phyloP scores from a whole-genome alignment of 129 eudicot species.

The sunflower (Helianthus annuus) region DNA sequence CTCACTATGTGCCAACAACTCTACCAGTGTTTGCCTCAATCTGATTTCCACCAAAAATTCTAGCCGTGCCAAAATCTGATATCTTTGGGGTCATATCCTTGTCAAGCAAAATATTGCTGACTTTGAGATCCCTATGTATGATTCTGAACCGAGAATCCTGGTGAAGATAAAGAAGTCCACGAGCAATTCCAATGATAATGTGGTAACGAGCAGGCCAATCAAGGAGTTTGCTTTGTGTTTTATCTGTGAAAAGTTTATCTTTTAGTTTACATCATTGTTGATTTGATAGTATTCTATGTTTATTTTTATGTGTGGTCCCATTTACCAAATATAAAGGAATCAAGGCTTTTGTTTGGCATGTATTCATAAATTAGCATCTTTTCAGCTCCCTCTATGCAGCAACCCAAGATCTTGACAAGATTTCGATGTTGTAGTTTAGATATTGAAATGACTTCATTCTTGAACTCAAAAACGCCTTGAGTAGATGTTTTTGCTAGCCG shows the following conservation, averaged over 20 bases:
- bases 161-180: conserved; percentile 45
- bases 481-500: conserved; percentile 42
- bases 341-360: conserved; percentile 55
- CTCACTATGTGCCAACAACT: conserved; percentile 56
- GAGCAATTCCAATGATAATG: conserved; percentile 43
- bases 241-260: conserved; percentile 14
- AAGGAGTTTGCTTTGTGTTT: conserved; percentile 30
- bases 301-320: not conserved
- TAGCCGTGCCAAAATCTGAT: conserved; percentile 48
- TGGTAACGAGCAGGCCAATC: conserved; percentile 37
- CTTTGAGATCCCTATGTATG: conserved; percentile 49
- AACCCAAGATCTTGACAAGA: conserved; percentile 48
- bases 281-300: no score
- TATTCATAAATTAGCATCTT: conserved; percentile 52
- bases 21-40: conserved; percentile 38
- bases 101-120: conserved; percentile 43
- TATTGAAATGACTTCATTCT: conserved; percentile 45
- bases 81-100: conserved; percentile 43
- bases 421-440: conserved; percentile 50
- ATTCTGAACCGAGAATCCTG: conserved; percentile 45
- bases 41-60: conserved; percentile 42
- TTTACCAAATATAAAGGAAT: conserved; percentile 45
- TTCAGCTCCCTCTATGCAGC: conserved; percentile 40
- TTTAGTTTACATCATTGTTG: not conserved
- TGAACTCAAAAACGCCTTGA: conserved; percentile 52